A percentile compares a stretch with the other conserved stretches of the same genome.
Conservation (phyloP, 495 filamentous ascomycete species). For the Aspergillus indologenus region DNA sequence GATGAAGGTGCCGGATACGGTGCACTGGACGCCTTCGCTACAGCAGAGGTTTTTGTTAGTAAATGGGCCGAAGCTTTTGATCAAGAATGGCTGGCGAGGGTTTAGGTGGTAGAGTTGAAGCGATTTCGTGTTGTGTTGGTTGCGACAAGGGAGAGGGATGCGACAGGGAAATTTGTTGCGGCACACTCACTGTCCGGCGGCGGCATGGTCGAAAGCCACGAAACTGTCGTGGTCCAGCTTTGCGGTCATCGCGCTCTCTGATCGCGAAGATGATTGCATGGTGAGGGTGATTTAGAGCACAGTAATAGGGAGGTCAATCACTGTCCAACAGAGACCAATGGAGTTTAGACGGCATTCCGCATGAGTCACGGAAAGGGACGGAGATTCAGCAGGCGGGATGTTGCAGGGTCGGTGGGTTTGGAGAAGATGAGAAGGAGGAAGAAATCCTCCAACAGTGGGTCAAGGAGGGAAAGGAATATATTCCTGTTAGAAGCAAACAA, state of each 20-base stretch:
- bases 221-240: constrained; percentile 53
- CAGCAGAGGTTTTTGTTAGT: constrained; percentile 1
- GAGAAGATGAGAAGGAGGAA: not conserved
- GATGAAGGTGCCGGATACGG: constrained; percentile 77
- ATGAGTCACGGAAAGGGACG: constrained; percentile 9
- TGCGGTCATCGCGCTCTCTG: constrained; percentile 35
- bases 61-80: not conserved
- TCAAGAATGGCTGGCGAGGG: not conserved
- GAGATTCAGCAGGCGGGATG: not conserved
- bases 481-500: constrained; percentile 1
- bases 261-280: constrained; percentile 37
- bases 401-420: not conserved
- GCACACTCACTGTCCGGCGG: constrained; percentile 87
- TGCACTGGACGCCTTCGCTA: constrained; percentile 89
- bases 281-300: constrained; percentile 12
- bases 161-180: not conserved
- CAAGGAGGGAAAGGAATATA: not conserved
- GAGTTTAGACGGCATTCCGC: constrained; percentile 18
- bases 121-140: not conserved
- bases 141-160: constrained; percentile 1
- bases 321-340: constrained; percentile 7
- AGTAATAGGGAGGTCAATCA: constrained; percentile 2
- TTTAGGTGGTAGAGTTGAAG: not conserved
- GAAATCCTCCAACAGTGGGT: not conserved
- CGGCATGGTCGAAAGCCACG: constrained; percentile 72